Base-by-base conservation (phyloP, 1,284 basidiomycete species). In the Ganoderma resinaceum region DNA sequence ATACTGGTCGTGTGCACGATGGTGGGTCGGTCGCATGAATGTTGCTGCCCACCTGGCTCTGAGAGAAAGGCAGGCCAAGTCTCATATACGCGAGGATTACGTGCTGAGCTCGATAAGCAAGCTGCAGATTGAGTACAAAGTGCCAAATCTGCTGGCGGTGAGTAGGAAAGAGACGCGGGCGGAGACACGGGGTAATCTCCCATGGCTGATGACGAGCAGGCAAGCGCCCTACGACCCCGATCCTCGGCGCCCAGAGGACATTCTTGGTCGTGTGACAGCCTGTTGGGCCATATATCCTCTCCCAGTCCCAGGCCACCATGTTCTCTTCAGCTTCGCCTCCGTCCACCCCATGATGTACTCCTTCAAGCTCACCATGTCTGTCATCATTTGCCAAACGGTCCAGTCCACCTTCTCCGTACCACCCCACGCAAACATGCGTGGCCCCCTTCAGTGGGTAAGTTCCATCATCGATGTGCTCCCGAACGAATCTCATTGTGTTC, bases 391-490 rank as follows among this genome's bases (percentile, higher is more conserved):
- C 66, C 57, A 62, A 20, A 52, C 63, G 42, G 52, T 53, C 12
- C 52, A 53, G 26, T 53, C 52, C 52, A 31, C 52, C 29, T 16
- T 53, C 29, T 53, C 46, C 46, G 43, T 11, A 16, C 33, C 62
- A 63, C 52, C 29, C 52, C 40, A 26, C 49, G n/a, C 20, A 23
- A n/a, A 62, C 31, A 40, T 61, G 57, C 55, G 59, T 26, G 65
- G 60, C 16, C 67, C 63, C 26, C 66, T 66, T 63, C 65, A 52
- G 20, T 68, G 71, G 71, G 71, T 72, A 61, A 3, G 71, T 72
- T 63, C 58, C 61, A 29, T 42, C 33, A 49, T 42, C 6, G 16
- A 23, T 29, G 8, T 14, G 16, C 26, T 20, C 66, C 65, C 31
- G 29, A 53, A 40, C 37, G 23, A n/a, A 38, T 20, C 43, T 40